A percentile compares a stretch with the other conserved stretches of the same genome.
These are phyloP conservation scores for Hemileccinum rubropunctum DNA, from an alignment of 768 basidiomycete genomes.

Conservation along the genomic window DNA sequence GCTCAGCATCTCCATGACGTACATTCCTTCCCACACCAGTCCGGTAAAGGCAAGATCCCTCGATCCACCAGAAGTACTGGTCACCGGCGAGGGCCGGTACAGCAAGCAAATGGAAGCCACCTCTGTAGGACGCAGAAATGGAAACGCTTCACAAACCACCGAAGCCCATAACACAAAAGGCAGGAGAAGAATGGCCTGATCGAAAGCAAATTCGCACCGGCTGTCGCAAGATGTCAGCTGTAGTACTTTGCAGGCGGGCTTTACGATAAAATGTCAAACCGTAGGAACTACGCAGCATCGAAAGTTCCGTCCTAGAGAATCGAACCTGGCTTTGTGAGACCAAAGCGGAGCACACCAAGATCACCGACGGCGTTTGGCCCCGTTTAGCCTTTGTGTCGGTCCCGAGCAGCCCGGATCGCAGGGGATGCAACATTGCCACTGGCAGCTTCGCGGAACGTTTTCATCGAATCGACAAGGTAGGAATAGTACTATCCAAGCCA, in stretches of 20 bases:
- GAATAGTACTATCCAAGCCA: too few species aligned
- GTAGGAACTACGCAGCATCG: too few species aligned
- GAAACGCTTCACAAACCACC: not conserved
- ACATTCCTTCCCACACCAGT: not conserved
- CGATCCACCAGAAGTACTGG: not conserved
- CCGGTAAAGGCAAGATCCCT: not conserved
- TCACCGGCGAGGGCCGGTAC: too few species aligned
- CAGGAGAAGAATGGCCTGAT: too few species aligned
- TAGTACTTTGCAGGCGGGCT: too few species aligned
- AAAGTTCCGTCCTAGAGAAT: too few species aligned
- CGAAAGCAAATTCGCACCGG: too few species aligned
- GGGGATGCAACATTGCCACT: too few species aligned
- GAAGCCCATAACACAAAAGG: too few species aligned
- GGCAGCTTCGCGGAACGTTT: not conserved
- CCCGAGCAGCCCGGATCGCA: not conserved
- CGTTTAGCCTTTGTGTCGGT: not conserved
- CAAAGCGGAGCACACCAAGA: not conserved
- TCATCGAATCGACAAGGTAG: not conserved
- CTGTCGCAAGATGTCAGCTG: too few species aligned
- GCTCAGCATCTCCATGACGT: not conserved
- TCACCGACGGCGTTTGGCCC: not conserved
- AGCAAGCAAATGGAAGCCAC: not conserved
- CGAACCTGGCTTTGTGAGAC: too few species aligned
- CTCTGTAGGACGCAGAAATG: not conserved
- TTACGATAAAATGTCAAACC: too few species aligned